Percentiles rank a stretch among this genome's conserved stretches.
Evolutionary conservation across 305 asterid genomes (phyloP).

Genomic region (Salvia sclarea): DNA sequence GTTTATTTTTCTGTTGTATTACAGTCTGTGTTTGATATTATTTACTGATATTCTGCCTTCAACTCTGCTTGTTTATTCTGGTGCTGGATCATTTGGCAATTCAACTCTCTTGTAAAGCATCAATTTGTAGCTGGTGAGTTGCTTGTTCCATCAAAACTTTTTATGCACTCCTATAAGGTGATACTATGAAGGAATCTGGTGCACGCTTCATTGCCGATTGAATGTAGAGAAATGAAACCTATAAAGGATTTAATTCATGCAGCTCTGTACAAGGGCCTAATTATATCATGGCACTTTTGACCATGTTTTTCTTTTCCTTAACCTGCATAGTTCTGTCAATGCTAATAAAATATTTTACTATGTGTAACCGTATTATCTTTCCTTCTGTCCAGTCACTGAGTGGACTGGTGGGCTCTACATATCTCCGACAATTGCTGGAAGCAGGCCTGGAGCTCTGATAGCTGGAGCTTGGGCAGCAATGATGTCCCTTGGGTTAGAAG

Average conservation of each 20-base stretch:
- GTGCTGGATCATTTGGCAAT: conserved; percentile 49
- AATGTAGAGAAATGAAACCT: conserved; percentile 8
- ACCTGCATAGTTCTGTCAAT: background rate
- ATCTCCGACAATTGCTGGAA: conserved; percentile 96
- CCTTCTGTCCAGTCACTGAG: conserved; percentile 68
- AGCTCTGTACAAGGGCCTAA: background rate
- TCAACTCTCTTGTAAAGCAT: conserved; percentile 55
- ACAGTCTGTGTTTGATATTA: conserved; percentile 17
- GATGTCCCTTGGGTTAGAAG: conserved; percentile 94
- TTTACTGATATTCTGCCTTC: conserved; percentile 23
- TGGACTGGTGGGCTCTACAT: conserved; percentile 99
- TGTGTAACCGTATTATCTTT: background rate
- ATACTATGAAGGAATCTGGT: background rate
- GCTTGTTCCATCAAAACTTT: conserved; percentile 24
- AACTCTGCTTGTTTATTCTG: conserved; percentile 31
- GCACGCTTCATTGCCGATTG: conserved; percentile 6
- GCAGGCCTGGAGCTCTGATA: conserved; percentile 93
- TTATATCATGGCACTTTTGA: background rate
- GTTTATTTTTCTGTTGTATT: conserved; percentile 12
- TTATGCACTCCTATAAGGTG: background rate
- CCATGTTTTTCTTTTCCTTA: conserved; percentile 4
- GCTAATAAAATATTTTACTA: conserved; percentile 5
- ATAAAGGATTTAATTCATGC: background rate
- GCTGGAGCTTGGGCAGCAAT: conserved; percentile 99
- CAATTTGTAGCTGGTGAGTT: conserved; percentile 98